These are phyloP conservation scores for Amanita exitialis DNA, from an alignment of 768 basidiomycete genomes.

Conservation along the genomic window DNA sequence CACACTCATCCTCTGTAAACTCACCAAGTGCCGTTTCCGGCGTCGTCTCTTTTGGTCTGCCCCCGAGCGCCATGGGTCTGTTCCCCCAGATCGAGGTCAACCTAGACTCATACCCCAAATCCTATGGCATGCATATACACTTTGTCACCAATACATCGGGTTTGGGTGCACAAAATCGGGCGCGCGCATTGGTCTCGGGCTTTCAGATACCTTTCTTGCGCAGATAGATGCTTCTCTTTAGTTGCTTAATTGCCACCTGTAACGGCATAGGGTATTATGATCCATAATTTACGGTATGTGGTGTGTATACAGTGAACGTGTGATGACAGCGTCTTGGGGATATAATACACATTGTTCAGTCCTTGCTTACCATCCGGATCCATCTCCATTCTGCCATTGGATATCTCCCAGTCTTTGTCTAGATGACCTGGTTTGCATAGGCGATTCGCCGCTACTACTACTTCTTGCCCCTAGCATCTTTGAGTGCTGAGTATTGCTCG, in stretches of 20 bases:
- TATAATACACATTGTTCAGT: constrained; percentile 6
- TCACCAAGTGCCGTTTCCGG: constrained; percentile 76
- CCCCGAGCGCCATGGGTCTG: constrained; percentile 73
- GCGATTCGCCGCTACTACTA: constrained; percentile 18
- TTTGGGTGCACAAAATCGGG: constrained; percentile 82
- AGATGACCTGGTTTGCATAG: constrained; percentile 14
- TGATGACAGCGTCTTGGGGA: constrained; percentile 5
- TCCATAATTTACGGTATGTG: not conserved
- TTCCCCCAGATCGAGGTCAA: constrained; percentile 98
- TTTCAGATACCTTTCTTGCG: constrained; percentile 83
- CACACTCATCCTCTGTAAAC: constrained; percentile 54
- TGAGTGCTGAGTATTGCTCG: constrained; percentile 1
- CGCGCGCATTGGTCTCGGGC: constrained; percentile 79
- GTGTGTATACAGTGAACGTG: not conserved
- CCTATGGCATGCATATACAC: constrained; percentile 89
- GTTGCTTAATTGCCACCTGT: not conserved
- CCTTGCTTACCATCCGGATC: not conserved
- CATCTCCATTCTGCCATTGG: constrained; percentile 34
- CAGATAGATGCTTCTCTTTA: constrained; percentile 19
- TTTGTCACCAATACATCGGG: constrained; percentile 86
- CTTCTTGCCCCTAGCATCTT: constrained; percentile 22
- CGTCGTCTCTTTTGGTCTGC: constrained; percentile 83
- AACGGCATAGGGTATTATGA: not conserved
- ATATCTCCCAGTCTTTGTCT: constrained; percentile 56
- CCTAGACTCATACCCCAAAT: constrained; percentile 75